Percentiles rank a stretch among this genome's conserved stretches.
These are phyloP conservation scores for Botrytis byssoidea DNA, from an alignment of 2,329 filamentous ascomycete genomes.

Conservation along the genomic window DNA sequence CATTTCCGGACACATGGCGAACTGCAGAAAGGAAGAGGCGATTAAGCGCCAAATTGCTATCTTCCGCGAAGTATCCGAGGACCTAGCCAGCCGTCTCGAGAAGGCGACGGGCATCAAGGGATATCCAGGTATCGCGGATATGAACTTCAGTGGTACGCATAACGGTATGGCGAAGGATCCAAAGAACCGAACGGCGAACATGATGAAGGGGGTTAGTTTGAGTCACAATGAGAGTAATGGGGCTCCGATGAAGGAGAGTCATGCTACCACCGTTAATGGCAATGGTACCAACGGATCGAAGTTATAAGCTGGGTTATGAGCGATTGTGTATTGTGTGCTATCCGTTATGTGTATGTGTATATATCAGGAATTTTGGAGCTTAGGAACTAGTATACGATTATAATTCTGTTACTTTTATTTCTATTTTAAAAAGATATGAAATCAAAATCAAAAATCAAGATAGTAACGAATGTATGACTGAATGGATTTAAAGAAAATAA, in stretches of 20 bases:
- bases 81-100: conserved; percentile 53
- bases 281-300: not conserved
- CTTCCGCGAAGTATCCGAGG: conserved; percentile 55
- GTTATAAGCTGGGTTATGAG: not conserved
- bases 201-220: conserved; percentile 42
- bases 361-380: not conserved
- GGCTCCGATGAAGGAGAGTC: conserved; percentile 41
- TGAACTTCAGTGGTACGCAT: conserved; percentile 60
- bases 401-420: not conserved
- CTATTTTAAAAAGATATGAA: not conserved
- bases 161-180: conserved; percentile 54
- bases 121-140: conserved; percentile 53
- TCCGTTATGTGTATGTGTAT: not conserved
- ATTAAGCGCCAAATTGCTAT: conserved; percentile 59
- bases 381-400: not conserved
- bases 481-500: not conserved
- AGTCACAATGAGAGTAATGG: conserved; percentile 46
- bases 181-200: conserved; percentile 51
- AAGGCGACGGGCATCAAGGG: conserved; percentile 58
- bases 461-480: not conserved
- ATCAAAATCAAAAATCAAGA: not conserved
- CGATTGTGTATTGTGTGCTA: not conserved
- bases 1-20: conserved; percentile 54
- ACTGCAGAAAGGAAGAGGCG: conserved; percentile 52
- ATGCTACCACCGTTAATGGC: conserved; percentile 2